A percentile compares a stretch with the other conserved stretches of the same genome.
Evolutionary conservation across 257 asterid genomes (phyloP).

Genomic region (Solanum gandarillasii): DNA sequence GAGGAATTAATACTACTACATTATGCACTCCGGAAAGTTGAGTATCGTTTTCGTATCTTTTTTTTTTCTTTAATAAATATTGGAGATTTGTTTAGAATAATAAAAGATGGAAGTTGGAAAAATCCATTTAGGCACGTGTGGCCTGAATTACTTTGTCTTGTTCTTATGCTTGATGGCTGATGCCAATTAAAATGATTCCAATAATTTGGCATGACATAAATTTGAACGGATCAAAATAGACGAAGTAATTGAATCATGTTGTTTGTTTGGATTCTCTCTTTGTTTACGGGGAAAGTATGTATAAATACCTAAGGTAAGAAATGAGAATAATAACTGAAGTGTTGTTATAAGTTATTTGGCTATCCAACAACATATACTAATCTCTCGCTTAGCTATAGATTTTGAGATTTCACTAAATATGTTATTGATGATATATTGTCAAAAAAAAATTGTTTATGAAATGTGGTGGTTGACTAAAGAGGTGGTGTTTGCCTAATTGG

Average conservation of each 20-base stretch:
- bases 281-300: background rate
- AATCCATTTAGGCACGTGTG: background rate
- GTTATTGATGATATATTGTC: rapidly evolving
- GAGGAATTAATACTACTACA: background rate
- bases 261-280: background rate
- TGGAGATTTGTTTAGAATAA: background rate
- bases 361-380: background rate
- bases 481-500: background rate
- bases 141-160: background rate
- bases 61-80: background rate
- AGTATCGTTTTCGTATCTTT: background rate
- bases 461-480: background rate
- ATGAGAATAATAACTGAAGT: background rate
- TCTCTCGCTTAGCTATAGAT: background rate
- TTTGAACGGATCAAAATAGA: background rate
- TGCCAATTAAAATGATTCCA: background rate
- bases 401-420: background rate
- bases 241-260: background rate
- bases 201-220: background rate
- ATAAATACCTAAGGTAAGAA: background rate
- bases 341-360: background rate
- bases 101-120: background rate
- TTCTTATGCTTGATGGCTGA: background rate
- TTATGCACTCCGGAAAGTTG: background rate
- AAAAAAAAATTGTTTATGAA: background rate